Evolutionary conservation across 2,329 filamentous ascomycete genomes (phyloP).

Genomic region (Diaporthe sp.): DNA sequence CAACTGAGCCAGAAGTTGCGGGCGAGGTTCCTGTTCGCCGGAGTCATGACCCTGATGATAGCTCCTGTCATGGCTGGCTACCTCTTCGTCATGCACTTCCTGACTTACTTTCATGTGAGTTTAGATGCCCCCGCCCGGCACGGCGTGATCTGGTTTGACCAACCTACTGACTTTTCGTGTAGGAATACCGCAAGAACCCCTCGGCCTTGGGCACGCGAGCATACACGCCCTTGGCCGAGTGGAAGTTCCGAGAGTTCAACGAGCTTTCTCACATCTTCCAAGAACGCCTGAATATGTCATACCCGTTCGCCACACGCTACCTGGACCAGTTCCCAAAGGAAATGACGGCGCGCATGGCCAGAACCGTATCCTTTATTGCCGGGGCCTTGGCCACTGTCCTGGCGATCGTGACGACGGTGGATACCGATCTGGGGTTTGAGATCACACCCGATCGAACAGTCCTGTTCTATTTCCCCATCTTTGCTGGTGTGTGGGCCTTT

Average conservation of each 20-base stretch:
- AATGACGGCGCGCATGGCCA: slow-evolving; percentile 86
- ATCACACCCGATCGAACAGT: slow-evolving; percentile 89
- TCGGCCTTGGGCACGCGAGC: slow-evolving; percentile 86
- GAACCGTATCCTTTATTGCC: slow-evolving; percentile 87
- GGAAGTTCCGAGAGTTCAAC: slow-evolving; percentile 99
- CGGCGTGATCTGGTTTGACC: not conserved
- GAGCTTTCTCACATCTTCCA: slow-evolving; percentile 93
- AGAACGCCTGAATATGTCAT: slow-evolving; percentile 91
- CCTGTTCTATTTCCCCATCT: slow-evolving; percentile 88
- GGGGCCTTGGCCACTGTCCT: slow-evolving; percentile 89
- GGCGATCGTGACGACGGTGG: slow-evolving; percentile 84
- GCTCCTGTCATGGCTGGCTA: slow-evolving; percentile 90
- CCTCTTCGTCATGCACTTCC: slow-evolving; percentile 88
- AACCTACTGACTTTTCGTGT: slow-evolving; percentile 10
- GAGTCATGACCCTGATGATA: slow-evolving; percentile 85
- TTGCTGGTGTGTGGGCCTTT: slow-evolving; percentile 85
- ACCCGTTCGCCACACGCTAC: slow-evolving; percentile 91
- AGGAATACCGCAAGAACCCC: slow-evolving; percentile 97
- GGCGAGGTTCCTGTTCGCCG: slow-evolving; percentile 83
- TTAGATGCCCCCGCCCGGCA: not conserved
- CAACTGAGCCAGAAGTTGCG: slow-evolving; percentile 82
- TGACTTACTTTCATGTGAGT: slow-evolving; percentile 90
- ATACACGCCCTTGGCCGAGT: slow-evolving; percentile 93
- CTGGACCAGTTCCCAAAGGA: slow-evolving; percentile 97
- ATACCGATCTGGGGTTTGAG: slow-evolving; percentile 92